A percentile compares a stretch with the other conserved stretches of the same genome.
phyloP scores from a whole-genome alignment of 257 asterid genomes.

The Solanum tarapatanum region DNA sequence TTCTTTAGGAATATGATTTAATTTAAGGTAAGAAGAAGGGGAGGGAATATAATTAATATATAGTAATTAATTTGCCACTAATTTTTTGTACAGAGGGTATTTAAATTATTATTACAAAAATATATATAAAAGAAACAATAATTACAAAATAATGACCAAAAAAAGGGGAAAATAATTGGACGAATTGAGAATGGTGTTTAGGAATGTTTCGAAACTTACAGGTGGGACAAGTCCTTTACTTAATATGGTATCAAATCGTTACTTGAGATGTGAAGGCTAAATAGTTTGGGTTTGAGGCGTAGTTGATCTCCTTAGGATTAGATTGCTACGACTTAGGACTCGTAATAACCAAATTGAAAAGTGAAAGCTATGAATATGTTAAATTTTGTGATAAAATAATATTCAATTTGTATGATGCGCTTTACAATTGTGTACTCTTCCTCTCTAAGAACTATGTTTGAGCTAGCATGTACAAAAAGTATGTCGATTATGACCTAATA shows the following conservation, averaged over 20 bases:
- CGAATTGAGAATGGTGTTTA: too few relatives aligned
- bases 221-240: too few relatives aligned
- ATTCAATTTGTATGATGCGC: not conserved
- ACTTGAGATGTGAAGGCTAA: too few relatives aligned
- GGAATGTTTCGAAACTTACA: too few relatives aligned
- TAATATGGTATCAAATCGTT: too few relatives aligned
- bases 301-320: too few relatives aligned
- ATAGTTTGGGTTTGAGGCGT: too few relatives aligned
- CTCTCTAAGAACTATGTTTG: not conserved
- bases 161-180: too few relatives aligned
- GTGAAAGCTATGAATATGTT: not conserved
- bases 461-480: not conserved
- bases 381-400: not conserved
- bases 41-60: too few relatives aligned
- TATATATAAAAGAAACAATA: too few relatives aligned
- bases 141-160: too few relatives aligned
- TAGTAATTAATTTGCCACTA: not conserved
- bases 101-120: too few relatives aligned
- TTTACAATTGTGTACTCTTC: not conserved
- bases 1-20: not conserved
- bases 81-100: rapidly evolving
- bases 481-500: not conserved
- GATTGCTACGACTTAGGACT: not conserved
- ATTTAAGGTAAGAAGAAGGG: not conserved
- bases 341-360: not conserved